A percentile compares a stretch with the other conserved stretches of the same genome.
These are phyloP conservation scores for Diplodia corticola DNA, from an alignment of 2,329 filamentous ascomycete genomes.

Conservation along the genomic window DNA sequence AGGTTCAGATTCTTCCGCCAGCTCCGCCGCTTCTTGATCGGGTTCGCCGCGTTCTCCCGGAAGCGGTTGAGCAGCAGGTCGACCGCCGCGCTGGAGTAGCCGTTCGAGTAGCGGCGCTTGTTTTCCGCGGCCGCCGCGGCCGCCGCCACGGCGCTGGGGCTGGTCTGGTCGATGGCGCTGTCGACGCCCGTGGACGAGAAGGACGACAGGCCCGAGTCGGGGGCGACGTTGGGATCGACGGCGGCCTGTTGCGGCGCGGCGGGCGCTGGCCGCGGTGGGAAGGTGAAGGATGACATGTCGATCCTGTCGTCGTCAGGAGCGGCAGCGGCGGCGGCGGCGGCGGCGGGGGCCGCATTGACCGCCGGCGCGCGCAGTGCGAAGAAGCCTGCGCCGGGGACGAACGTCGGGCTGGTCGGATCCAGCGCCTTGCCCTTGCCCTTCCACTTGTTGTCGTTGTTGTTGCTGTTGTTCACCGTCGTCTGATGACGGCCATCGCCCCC, in stretches of 20 bases:
- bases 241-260: background rate
- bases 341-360: background rate
- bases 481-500: too few relatives aligned
- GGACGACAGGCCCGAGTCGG: background rate
- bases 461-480: background rate
- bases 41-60: conserved; percentile 13
- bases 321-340: background rate
- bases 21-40: conserved; percentile 12
- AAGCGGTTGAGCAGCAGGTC: conserved; percentile 19
- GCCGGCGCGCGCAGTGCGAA: background rate
- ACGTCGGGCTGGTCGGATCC: conserved; percentile 4
- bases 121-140: background rate
- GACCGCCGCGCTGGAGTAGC: conserved; percentile 4
- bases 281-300: background rate
- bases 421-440: conserved; percentile 5
- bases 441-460: background rate
- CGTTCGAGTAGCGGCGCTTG: background rate
- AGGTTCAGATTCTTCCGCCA: background rate
- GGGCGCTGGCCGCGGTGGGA: background rate
- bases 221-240: background rate
- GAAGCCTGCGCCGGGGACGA: conserved; percentile 5
- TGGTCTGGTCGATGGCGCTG: background rate
- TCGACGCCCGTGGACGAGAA: background rate
- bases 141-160: background rate
- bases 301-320: background rate